Evolutionary conservation across 2,329 filamentous ascomycete genomes (phyloP), one percentile per base, ranked within the genome.

Genomic region (Colletotrichum lentis): DNA sequence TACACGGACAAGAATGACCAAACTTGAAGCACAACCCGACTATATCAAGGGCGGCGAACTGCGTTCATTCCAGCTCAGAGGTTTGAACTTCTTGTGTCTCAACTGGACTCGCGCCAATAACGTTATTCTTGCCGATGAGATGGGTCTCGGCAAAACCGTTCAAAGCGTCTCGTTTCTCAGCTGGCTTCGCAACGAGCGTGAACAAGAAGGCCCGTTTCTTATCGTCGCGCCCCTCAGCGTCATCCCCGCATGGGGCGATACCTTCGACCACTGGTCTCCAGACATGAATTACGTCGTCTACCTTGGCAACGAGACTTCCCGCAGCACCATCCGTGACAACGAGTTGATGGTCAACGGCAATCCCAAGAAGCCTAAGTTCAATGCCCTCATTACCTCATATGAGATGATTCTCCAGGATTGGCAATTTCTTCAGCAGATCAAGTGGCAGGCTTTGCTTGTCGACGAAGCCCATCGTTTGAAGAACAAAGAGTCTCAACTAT

Each of bases 271-370:
- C 71, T 99, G 96, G 96, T 90, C 96, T 3, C 96, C 96, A 0
- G 95, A 98, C 76, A 81, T 98, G 70, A 98, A 99, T 79, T 98
- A 97, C 78, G 92, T 99, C 66, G 93, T 97, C 61, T 99, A 99
- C 79, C 93, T 95, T 60, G 96, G 96, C 58, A 95, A 94, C 62
- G 91, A 96, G 77, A 87, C 91, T 41, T 91, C 96, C 39, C 92
- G 96, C 52, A 90, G 85, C 71, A 95, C 94, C 73, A 97, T 99
- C 70, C 90, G 91, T 44, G 93, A 98, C 53, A 90, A 97, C 74
- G 96, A 99, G 78, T 84, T 99, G 50, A 86, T 97, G 65, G 85
- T 93, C 6, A 92, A 96, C 76, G 91, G 91, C 41, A 97, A 97
- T 74, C 86, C 91, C 2, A 93, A 91, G 78, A 94, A 94, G 77